Conservation (phyloP, 1,284 basidiomycete genomes). For the Tetrapyrgos nigripes region DNA sequence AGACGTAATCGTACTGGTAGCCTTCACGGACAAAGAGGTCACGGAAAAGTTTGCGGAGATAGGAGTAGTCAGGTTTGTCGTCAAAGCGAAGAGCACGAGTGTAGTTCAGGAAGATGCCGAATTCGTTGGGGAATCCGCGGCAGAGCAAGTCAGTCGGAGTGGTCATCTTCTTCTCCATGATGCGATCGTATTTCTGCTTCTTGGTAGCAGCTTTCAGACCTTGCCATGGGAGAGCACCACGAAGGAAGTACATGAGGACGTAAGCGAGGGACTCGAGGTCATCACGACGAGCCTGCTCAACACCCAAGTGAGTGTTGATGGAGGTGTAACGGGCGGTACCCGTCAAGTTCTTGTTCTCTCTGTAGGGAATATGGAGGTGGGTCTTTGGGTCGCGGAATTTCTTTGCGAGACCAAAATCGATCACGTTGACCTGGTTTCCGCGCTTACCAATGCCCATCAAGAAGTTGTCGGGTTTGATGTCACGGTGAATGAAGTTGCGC, state of each 20-base stretch:
- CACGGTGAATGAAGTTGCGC: slow-evolving; percentile 99
- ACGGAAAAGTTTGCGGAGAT: slow-evolving; percentile 97
- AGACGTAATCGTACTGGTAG: slow-evolving; percentile 98
- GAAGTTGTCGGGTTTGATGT: slow-evolving; percentile 99
- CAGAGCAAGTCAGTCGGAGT: slow-evolving; percentile 95
- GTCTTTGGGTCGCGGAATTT: slow-evolving; percentile 99
- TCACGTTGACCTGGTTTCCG: slow-evolving; percentile 99
- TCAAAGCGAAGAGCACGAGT: slow-evolving; percentile 96
- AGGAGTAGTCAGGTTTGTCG: slow-evolving; percentile 98
- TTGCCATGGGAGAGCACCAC: slow-evolving; percentile 96
- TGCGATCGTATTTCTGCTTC: slow-evolving; percentile 99
- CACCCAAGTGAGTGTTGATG: slow-evolving; percentile 98
- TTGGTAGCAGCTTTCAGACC: slow-evolving; percentile 98
- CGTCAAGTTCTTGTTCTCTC: slow-evolving; percentile 99
- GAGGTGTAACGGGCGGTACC: slow-evolving; percentile 99
- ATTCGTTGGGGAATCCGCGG: slow-evolving; percentile 97
- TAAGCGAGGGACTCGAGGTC: slow-evolving; percentile 97
- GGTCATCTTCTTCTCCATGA: slow-evolving; percentile 99
- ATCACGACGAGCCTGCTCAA: slow-evolving; percentile 95
- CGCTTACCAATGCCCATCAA: slow-evolving; percentile 99
- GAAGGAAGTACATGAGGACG: slow-evolving; percentile 98
- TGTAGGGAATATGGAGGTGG: slow-evolving; percentile 98
- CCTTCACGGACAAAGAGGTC: slow-evolving; percentile 97
- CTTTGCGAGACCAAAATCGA: slow-evolving; percentile 99
- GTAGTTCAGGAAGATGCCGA: slow-evolving; percentile 97